phyloP scores from a whole-genome alignment of 129 eudicot species.

The Flaveria sonorensis region DNA sequence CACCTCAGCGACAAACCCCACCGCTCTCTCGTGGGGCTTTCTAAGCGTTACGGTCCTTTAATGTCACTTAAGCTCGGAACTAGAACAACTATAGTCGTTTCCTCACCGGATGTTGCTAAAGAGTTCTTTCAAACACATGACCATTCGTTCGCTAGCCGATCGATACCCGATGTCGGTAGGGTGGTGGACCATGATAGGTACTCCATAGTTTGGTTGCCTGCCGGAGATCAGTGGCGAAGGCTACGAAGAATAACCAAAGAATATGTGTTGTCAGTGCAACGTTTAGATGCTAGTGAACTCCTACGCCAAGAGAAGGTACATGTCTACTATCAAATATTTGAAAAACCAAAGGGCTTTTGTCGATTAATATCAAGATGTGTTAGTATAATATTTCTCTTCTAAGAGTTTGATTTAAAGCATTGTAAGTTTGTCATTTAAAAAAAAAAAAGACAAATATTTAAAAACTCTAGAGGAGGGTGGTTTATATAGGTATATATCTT shows the following conservation, averaged over 20 bases:
- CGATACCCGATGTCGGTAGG: neutral
- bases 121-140: neutral
- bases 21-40: too few species aligned
- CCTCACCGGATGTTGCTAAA: neutral
- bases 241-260: neutral
- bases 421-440: too few species aligned
- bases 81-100: neutral
- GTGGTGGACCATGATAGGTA: neutral
- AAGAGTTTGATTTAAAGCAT: too few species aligned
- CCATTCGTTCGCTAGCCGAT: neutral
- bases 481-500: too few species aligned
- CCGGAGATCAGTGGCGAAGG: neutral
- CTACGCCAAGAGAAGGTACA: neutral
- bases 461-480: too few species aligned
- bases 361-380: too few species aligned
- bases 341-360: too few species aligned
- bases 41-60: too few species aligned
- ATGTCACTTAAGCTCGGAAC: neutral
- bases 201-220: neutral
- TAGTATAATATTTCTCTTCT: too few species aligned
- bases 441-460: too few species aligned
- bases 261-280: neutral
- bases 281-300: neutral
- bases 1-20: neutral
- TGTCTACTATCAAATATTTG: neutral